Evolutionary conservation across 2,329 filamentous ascomycete species (phyloP).

Genomic region (Cladorrhinum sp.): DNA sequence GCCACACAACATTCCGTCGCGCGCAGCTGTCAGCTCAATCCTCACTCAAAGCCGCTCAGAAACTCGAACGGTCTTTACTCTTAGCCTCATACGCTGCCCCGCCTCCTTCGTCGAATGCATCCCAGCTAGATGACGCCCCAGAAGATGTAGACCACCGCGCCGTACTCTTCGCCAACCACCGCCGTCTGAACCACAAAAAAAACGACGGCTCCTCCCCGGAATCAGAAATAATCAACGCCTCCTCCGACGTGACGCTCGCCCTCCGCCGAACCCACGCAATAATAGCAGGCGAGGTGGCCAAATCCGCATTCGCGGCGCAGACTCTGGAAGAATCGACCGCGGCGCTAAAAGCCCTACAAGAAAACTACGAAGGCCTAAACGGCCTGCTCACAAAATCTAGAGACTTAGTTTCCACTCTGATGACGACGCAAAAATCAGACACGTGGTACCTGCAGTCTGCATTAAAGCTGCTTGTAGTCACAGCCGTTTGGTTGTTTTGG

Average conservation of each 20-base stretch:
- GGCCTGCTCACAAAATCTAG: slow-evolving; percentile 71
- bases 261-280: slow-evolving; percentile 82
- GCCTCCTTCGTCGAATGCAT: slow-evolving; percentile 11
- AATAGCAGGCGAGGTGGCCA: slow-evolving; percentile 78
- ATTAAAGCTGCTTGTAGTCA: slow-evolving; percentile 75
- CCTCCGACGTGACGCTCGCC: slow-evolving; percentile 78
- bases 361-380: slow-evolving; percentile 78
- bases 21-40: slow-evolving; percentile 78
- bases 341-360: slow-evolving; percentile 74
- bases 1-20: slow-evolving; percentile 69
- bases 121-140: slow-evolving; percentile 1
- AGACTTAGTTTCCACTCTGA: slow-evolving; percentile 71
- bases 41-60: slow-evolving; percentile 68
- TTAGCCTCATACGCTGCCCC: slow-evolving; percentile 56
- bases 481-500: slow-evolving; percentile 82
- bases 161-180: slow-evolving; percentile 29
- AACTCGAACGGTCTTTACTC: slow-evolving; percentile 72
- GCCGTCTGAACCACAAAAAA: slow-evolving; percentile 30
- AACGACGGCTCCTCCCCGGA: slow-evolving; percentile 47
- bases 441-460: slow-evolving; percentile 96
- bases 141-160: slow-evolving; percentile 22
- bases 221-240: slow-evolving; percentile 71
- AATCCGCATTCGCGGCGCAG: slow-evolving; percentile 86
- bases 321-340: slow-evolving; percentile 81
- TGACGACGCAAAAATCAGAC: slow-evolving; percentile 90